Evolutionary conservation across 1,284 basidiomycete species (phyloP), one percentile per base, ranked within the genome.

Genomic region (Limonomyces culmigenus): DNA sequence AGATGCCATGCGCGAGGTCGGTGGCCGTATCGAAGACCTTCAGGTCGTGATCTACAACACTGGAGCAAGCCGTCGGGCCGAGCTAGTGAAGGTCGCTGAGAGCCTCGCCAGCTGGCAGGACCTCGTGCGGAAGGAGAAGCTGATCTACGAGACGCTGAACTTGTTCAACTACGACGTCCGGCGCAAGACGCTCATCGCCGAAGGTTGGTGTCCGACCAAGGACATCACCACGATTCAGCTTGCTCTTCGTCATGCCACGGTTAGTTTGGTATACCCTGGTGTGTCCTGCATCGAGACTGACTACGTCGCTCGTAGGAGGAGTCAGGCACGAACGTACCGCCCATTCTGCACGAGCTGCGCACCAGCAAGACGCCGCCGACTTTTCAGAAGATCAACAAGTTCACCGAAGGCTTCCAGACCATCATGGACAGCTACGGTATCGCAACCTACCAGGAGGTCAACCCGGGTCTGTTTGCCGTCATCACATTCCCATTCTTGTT

Each of bases 381-480:
- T 2, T 98, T 85, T 67, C 77, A 88, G 49, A 77, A 88, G 36
- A 93, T 86, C 35, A 93, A 93, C 66, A 92, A 87, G 59, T 95
- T 98, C 52, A 98, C 95, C 3, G 85, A 88, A 53, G 93, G 83
- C 13, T 97, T 93, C 72, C 95, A 99, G 62, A 74, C 83, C 25
- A 92, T 99, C 56, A 95, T 98, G 73, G 93, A 98, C 58, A 83
- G 84, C 38, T 99, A 99, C 53, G 95, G 93, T 50, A 76, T 88
- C 37, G 87, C 91, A 10, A 77, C 76, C 2, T 98, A 99, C 57
- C 86, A 96, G 56, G 95, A 99, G 60, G 80, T 92, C 56, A 98
- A 98, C 54, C 93, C 95, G 8, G 95, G 93, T 45, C 62, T 98
- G 23, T 93, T 91, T 54, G 86, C 91, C 3, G 72, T 95, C 47